Percentiles rank a stretch among this genome's conserved stretches.
These are phyloP conservation scores for Bombardia bombarda DNA, from an alignment of 495 filamentous ascomycete genomes.

Conservation along the genomic window DNA sequence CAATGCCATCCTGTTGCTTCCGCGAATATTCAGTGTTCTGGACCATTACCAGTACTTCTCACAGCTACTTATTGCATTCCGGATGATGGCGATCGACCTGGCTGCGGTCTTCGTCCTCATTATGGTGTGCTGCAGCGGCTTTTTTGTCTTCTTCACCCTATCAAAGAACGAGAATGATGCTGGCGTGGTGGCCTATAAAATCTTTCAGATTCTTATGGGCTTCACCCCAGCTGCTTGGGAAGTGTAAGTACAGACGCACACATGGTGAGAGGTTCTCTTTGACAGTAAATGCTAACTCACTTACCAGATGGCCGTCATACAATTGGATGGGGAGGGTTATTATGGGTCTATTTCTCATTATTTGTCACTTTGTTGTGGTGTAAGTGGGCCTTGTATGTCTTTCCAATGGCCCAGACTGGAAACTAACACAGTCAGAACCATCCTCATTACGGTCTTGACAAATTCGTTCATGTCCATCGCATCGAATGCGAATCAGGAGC, in stretches of 20 bases:
- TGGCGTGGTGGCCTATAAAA: constrained; percentile 63
- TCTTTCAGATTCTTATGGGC: constrained; percentile 93
- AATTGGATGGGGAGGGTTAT: constrained; percentile 68
- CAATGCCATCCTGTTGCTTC: constrained; percentile 82
- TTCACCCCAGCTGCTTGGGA: constrained; percentile 52
- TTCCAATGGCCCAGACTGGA: background rate
- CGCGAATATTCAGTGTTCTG: constrained; percentile 80
- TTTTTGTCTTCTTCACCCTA: constrained; percentile 86
- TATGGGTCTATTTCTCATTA: constrained; percentile 75
- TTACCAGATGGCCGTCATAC: constrained; percentile 63
- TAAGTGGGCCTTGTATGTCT: constrained; percentile 17
- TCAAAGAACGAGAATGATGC: constrained; percentile 58
- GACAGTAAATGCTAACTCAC: constrained; percentile 24
- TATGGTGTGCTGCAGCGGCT: constrained; percentile 79
- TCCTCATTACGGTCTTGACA: constrained; percentile 84
- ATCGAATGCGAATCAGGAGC: constrained; percentile 84
- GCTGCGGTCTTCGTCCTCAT: constrained; percentile 75
- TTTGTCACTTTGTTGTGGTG: constrained; percentile 91
- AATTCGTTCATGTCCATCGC: constrained; percentile 93
- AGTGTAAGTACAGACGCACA: constrained; percentile 26
- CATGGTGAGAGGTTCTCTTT: background rate
- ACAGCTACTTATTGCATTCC: constrained; percentile 83
- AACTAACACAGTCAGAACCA: constrained; percentile 42
- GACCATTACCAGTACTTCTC: constrained; percentile 95
- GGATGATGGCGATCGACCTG: constrained; percentile 85